Conservation (phyloP, 768 basidiomycete genomes). For the Phanerochaete carnosa region DNA sequence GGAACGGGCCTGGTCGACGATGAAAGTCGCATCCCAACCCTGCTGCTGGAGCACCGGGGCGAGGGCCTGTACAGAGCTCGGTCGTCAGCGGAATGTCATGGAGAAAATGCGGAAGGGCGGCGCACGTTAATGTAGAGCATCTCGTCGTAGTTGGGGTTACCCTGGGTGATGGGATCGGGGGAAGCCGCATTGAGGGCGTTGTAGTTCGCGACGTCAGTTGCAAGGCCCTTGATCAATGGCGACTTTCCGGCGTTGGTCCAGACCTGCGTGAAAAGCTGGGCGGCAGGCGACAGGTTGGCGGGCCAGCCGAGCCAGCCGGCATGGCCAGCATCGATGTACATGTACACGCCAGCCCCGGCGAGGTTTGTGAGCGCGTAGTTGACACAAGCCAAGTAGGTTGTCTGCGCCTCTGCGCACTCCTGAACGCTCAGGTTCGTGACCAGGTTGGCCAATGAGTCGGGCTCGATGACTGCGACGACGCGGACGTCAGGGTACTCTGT, state of each 20-base stretch:
- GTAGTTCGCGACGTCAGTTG: slow-evolving; percentile 43
- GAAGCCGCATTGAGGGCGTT: slow-evolving; percentile 38
- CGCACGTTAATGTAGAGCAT: slow-evolving; percentile 52
- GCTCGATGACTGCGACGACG: slow-evolving; percentile 63
- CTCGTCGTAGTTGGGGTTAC: slow-evolving; percentile 61
- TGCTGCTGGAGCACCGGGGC: slow-evolving; percentile 38
- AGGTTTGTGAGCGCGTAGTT: slow-evolving; percentile 57
- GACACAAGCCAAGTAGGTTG: slow-evolving; percentile 48
- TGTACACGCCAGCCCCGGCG: slow-evolving; percentile 51
- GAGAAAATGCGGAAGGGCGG: neutral
- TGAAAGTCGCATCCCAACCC: slow-evolving; percentile 59
- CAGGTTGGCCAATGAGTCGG: slow-evolving; percentile 65
- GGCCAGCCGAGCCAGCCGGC: slow-evolving; percentile 68
- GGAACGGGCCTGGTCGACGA: slow-evolving; percentile 65
- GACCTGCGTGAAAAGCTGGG: slow-evolving; percentile 48
- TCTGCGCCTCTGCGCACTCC: slow-evolving; percentile 52
- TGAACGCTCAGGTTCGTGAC: slow-evolving; percentile 62
- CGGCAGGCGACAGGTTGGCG: slow-evolving; percentile 58
- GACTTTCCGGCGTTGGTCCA: slow-evolving; percentile 51
- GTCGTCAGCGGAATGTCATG: neutral
- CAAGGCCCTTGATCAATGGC: slow-evolving; percentile 57
- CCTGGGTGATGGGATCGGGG: slow-evolving; percentile 61
- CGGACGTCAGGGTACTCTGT: slow-evolving; percentile 54
- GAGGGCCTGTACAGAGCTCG: slow-evolving; percentile 35
- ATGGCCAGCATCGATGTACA: slow-evolving; percentile 62